Evolutionary conservation across 1,139 yeast species (phyloP).

Genomic region (Debaryomyces psychrophilus): DNA sequence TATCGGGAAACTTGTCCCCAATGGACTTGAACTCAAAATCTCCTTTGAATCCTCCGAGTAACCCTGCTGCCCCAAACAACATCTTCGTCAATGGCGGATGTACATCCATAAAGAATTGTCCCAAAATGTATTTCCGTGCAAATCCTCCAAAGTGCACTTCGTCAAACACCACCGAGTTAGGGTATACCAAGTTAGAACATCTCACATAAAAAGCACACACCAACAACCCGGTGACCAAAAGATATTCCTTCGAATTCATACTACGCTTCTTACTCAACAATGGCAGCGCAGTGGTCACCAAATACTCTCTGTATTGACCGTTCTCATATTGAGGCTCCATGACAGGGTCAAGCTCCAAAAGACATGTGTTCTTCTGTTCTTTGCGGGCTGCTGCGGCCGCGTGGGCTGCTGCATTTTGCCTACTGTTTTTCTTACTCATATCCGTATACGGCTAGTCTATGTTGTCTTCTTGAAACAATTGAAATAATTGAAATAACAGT

Average conservation of each 20-base stretch:
- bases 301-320: conserved; percentile 33
- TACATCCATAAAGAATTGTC: conserved; percentile 84
- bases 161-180: conserved; percentile 41
- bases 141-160: conserved; percentile 68
- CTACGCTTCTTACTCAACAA: conserved; percentile 25
- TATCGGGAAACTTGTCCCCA: conserved; percentile 62
- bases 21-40: conserved; percentile 72
- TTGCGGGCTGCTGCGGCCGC: conserved; percentile 4
- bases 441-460: conserved; percentile 5
- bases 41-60: conserved; percentile 76
- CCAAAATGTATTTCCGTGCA: conserved; percentile 72
- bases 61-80: conserved; percentile 78
- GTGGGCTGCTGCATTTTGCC: conserved; percentile 3
- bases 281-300: conserved; percentile 31
- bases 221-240: conserved; percentile 51
- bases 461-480: conserved; percentile 1
- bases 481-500: not conserved
- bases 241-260: conserved; percentile 30
- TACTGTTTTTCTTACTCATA: conserved; percentile 8
- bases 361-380: not conserved
- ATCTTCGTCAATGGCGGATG: conserved; percentile 94
- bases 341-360: conserved; percentile 27
- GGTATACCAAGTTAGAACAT: conserved; percentile 29
- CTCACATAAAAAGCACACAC: conserved; percentile 56
- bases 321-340: conserved; percentile 28